Base-by-base conservation (phyloP, 495 filamentous ascomycete genomes). In the Corynascus novoguineensis region DNA sequence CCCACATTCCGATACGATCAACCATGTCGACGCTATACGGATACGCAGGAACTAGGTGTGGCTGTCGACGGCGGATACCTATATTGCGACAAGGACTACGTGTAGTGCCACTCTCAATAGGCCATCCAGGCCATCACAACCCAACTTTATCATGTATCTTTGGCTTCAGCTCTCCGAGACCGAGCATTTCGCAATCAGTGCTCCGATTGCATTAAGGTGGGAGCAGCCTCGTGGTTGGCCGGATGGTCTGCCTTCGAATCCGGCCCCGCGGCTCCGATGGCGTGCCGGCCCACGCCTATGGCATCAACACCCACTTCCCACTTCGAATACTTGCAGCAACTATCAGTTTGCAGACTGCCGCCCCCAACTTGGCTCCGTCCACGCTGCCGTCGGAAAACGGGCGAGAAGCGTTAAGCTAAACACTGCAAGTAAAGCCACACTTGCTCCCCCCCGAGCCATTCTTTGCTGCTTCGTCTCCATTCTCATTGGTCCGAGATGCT, bases 231-330 rank as follows among this genome's bases (percentile, higher is more conserved):
- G 53, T 48, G 44, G 53, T 41, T 56, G 53, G 53, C 15, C 44
- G 40, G 29, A 15, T 32, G 32, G 24, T 51, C 10, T 29, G 31
- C 7, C 25, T 12, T 32, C 24, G 44, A 37, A 50, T 21, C 31
- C 19, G 50, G 31, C 25, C 31, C 29, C 22, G 42, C 25, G 55
- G 32, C 9, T 12, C 29, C 49, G 54, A 61, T 61, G 53, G 52
- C 59, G 59, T 61, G 53, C 53, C 53, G 46, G 53, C 42, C 59
- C 53, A 50, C 49, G 47, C 10, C 40, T 27, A 61, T 61, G 59
- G 29, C 59, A 61, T 57, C 59, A 61, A 57, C 24, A 34, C 42
- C 17, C 59, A 57, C 59, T 53, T 57, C n/a, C n/a, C n/a, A n/a
- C n/a, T n/a, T n/a, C n/a, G n/a, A n/a, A n/a, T n/a, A n/a, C n/a